Evolutionary conservation across 1,284 basidiomycete species (phyloP).

Genomic region (Kwoniella shivajii): DNA sequence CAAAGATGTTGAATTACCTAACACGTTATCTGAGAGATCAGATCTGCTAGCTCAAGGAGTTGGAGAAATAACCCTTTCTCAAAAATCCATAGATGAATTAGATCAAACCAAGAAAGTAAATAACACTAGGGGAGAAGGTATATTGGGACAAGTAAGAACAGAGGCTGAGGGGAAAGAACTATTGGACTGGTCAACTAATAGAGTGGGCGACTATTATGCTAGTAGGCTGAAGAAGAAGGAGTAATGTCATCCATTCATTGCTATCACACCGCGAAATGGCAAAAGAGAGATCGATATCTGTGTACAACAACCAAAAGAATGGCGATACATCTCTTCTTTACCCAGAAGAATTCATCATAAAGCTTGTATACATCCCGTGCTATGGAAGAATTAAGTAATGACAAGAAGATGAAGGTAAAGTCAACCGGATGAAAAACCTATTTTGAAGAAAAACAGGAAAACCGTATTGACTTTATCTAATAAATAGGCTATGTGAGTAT

Average conservation of each 20-base stretch:
- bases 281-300: too few species aligned
- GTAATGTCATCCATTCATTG: neutral
- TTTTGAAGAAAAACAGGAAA: too few species aligned
- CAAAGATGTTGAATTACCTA: constrained; percentile 30
- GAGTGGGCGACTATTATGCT: constrained; percentile 37
- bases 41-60: constrained; percentile 30
- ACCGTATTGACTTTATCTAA: too few species aligned
- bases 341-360: too few species aligned
- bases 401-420: too few species aligned
- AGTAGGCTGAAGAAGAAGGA: constrained; percentile 16
- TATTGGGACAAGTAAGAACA: neutral
- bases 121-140: neutral
- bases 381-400: too few species aligned
- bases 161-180: constrained; percentile 27
- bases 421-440: too few species aligned
- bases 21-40: constrained; percentile 10
- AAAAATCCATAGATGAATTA: neutral
- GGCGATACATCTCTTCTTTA: too few species aligned
- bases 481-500: too few species aligned
- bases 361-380: too few species aligned
- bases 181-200: constrained; percentile 33
- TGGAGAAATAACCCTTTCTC: constrained; percentile 25
- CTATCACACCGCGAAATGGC: neutral
- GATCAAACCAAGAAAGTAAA: neutral
- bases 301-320: too few species aligned